Conservation (phyloP, 805 yeast species). For the Lachancea waltii region DNA sequence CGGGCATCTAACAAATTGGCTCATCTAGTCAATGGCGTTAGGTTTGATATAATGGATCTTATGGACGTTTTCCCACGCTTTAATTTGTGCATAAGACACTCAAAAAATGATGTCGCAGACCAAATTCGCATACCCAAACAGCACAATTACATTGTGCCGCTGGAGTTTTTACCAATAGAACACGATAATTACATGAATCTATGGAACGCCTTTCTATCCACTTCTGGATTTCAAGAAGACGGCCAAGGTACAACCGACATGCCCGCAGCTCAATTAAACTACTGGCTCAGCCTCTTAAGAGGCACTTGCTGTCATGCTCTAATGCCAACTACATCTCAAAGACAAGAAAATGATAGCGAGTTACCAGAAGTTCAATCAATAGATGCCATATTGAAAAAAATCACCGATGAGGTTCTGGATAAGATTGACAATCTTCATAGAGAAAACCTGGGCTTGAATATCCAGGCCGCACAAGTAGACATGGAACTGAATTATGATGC, state of each 20-base stretch:
- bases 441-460: slow-evolving; percentile 36
- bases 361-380: slow-evolving; percentile 31
- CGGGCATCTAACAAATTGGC: too few relatives aligned
- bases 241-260: slow-evolving; percentile 45
- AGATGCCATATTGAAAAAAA: slow-evolving; percentile 59
- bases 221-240: slow-evolving; percentile 45
- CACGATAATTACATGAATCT: slow-evolving; percentile 71
- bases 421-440: slow-evolving; percentile 46
- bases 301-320: slow-evolving; percentile 80
- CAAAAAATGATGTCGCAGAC: slow-evolving; percentile 71
- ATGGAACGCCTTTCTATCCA: slow-evolving; percentile 51
- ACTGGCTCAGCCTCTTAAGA: slow-evolving; percentile 64
- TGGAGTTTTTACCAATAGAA: slow-evolving; percentile 78
- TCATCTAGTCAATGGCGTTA: slow-evolving; percentile 17
- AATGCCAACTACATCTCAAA: slow-evolving; percentile 19
- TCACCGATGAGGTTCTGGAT: slow-evolving; percentile 52
- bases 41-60: slow-evolving; percentile 37
- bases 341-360: slow-evolving; percentile 7
- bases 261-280: slow-evolving; percentile 52
- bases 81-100: slow-evolving; percentile 60
- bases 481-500: slow-evolving; percentile 53
- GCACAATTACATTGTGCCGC: slow-evolving; percentile 55
- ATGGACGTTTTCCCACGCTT: slow-evolving; percentile 45
- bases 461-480: slow-evolving; percentile 61
- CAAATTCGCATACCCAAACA: slow-evolving; percentile 81